Evolutionary conservation across 345 rosid species (phyloP), one percentile per base, ranked within the genome.

Genomic region (Brassica cretica): DNA sequence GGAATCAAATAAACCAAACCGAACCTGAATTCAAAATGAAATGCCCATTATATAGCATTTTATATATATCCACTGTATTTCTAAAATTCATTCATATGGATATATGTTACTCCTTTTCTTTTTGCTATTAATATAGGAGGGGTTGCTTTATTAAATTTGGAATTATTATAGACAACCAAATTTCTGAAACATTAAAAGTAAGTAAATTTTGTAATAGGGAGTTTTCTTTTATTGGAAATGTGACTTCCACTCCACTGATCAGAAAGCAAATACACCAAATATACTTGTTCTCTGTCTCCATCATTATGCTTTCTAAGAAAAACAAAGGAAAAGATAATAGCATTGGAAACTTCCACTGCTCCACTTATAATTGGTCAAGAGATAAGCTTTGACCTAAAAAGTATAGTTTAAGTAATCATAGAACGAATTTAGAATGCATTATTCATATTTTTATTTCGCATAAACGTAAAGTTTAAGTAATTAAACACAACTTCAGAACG

Each of bases 211-310:
- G 53, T 21, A 65, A 71, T 11, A 25, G 46, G 16, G 35, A 19
- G 62, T 68, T 27, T 11, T 62, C 58, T 74, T 74, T 75, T 64
- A 66, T 74, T 80, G 82, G 82, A 80, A 80, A 74, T 70, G 74
- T 78, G 82, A 73, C 82, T 78, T 78, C 78, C 65, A 78, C 82
- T 73, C 79, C 79, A 80, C 82, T 75, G 1, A 80, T 55, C 12
- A 64, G 12, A 80, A 74, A 70, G 79, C 67, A 27, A 64, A 74
- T 62, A 39, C 72, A 80, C 79, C 75, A 69, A 64, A 69, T 73
- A 46, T 46, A 78, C 64, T 67, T 73, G 69, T 5, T 25, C 21
- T 72, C 2, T 24, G 70, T 78, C 74, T 67, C 8, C 15, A 35
- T 73, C 70, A 78, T 49, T 44, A 60, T 78, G 73, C 77, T 72